Conservation (phyloP, 2,329 filamentous ascomycete species). For the Cryphonectria naterciae region DNA sequence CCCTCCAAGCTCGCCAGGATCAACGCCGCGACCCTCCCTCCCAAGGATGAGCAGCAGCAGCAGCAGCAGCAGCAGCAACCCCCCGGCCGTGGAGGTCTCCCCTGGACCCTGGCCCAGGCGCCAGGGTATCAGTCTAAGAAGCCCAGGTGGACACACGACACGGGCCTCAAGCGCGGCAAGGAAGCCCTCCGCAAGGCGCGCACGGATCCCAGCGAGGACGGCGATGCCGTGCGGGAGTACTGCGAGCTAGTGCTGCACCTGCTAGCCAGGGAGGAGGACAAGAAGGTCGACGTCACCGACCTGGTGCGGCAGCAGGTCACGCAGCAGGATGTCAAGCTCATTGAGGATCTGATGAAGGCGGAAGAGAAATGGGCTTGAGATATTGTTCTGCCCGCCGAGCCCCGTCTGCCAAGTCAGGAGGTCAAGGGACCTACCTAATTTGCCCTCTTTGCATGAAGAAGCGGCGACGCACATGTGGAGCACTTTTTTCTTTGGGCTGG, state of each 20-base stretch:
- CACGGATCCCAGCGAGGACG: conserved; percentile 55
- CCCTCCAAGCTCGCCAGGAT: conserved; percentile 52
- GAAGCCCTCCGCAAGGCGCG: conserved; percentile 56
- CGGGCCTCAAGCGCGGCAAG: conserved; percentile 60
- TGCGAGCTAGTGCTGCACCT: conserved; percentile 59
- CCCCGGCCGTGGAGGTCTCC: conserved; percentile 25
- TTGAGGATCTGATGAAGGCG: conserved; percentile 53
- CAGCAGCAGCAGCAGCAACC: conserved; percentile 11
- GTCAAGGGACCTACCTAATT: not conserved
- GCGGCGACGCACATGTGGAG: no score
- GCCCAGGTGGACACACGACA: conserved; percentile 59
- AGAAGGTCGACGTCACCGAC: conserved; percentile 40
- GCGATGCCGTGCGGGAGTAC: conserved; percentile 65
- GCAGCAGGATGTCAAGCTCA: conserved; percentile 52
- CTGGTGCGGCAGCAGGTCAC: conserved; percentile 50
- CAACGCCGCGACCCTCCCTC: conserved; percentile 54
- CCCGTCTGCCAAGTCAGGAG: not conserved
- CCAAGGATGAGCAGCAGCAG: conserved; percentile 32
- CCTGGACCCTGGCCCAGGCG: conserved; percentile 31
- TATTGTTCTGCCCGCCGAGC: not conserved
- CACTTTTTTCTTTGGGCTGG: not conserved
- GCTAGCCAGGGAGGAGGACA: conserved; percentile 42
- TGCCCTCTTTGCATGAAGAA: not conserved
- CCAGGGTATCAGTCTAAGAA: conserved; percentile 40
- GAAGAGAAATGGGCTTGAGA: conserved; percentile 41